Evolutionary conservation across 1,139 yeast species (phyloP).

Genomic region (Geotrichum aggregatum): DNA sequence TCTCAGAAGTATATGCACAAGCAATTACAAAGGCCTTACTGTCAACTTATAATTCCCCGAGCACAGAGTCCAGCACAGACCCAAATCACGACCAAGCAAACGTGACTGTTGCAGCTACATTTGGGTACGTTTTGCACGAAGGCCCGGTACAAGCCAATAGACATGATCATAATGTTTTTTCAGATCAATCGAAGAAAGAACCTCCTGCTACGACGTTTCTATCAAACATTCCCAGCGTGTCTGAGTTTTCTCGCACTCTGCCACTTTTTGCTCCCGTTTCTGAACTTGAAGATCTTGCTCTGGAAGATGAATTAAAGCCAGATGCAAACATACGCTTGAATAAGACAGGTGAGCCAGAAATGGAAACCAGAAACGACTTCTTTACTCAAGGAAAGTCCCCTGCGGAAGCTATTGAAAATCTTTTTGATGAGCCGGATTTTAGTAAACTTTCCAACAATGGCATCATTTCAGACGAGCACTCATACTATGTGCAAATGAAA

Average conservation of each 20-base stretch:
- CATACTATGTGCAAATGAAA: constrained; percentile 46
- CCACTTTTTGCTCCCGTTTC: constrained; percentile 24
- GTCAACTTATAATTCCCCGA: constrained; percentile 11
- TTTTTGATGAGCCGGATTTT: constrained; percentile 14
- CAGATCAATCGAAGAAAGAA: constrained; percentile 11
- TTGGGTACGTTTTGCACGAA: constrained; percentile 35
- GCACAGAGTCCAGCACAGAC: not conserved
- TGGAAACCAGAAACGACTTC: constrained; percentile 8
- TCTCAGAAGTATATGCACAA: constrained; percentile 6
- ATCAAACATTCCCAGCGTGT: constrained; percentile 34
- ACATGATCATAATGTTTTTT: not conserved
- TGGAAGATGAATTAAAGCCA: constrained; percentile 6
- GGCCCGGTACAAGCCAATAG: constrained; percentile 6
- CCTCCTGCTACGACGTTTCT: constrained; percentile 28
- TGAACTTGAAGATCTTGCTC: constrained; percentile 7
- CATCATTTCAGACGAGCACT: constrained; percentile 38
- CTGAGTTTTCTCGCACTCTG: constrained; percentile 32
- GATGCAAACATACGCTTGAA: constrained; percentile 8
- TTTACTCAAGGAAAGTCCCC: constrained; percentile 13
- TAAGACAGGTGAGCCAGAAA: not conserved
- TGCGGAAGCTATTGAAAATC: constrained; percentile 15
- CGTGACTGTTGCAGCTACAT: constrained; percentile 36
- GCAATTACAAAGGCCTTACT: constrained; percentile 15
- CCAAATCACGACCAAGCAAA: constrained; percentile 18
- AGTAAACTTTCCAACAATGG: constrained; percentile 26